Base-by-base conservation (phyloP, 164 flowering plant genomes). In the Sextonia rubra region DNA sequence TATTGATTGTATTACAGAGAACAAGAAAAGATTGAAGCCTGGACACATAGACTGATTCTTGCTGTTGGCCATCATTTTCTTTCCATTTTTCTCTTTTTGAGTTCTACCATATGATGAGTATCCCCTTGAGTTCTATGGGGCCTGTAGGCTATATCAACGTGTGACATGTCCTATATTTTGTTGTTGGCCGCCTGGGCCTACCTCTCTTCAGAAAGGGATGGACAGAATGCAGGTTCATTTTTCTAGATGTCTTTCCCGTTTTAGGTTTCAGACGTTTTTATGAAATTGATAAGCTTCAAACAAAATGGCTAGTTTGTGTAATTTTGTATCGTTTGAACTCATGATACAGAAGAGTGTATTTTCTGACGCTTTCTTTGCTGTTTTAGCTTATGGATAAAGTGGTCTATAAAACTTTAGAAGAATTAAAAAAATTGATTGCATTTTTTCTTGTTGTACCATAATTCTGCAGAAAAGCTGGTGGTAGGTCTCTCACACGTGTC, bases 401-500 rank as follows among this genome's bases (percentile, higher is more conserved):
- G 7, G 15, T 30, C 15, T 64, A 30, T 64, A n/a, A 15, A 64
- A 64, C 58, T 70, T 37, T 9, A 12, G 32, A 56, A 25, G 64
- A 23, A 25, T 64, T 15, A 29, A 64, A 20, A 26, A 29, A 64
- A 29, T 61, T 66, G 70, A 24, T 49, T 52, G 23, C n/a, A 47
- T 71, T 12, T 58, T 73, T 66, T 63, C 52, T 76, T 68, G n/a
- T 71, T 24, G 68, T 66, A 20, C 69, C 12, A 71, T 22, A 62
- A 12, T 61, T 26, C 72, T 77, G 78, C 87, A 95, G 99, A 87
- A 80, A 89, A 86, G 71, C 78, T 95, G 71, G 78, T 90, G 81
- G 82, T 70, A 12, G 91, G 94, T 14, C 85, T 95, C 17, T 89
- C 97, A 69, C 83, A 90, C 25, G 84, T 95, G 68, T 85, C 94